A percentile compares a stretch with the other conserved stretches of the same genome.
Conservation (phyloP, 2,329 filamentous ascomycete species). For the Epichloe elymi region DNA sequence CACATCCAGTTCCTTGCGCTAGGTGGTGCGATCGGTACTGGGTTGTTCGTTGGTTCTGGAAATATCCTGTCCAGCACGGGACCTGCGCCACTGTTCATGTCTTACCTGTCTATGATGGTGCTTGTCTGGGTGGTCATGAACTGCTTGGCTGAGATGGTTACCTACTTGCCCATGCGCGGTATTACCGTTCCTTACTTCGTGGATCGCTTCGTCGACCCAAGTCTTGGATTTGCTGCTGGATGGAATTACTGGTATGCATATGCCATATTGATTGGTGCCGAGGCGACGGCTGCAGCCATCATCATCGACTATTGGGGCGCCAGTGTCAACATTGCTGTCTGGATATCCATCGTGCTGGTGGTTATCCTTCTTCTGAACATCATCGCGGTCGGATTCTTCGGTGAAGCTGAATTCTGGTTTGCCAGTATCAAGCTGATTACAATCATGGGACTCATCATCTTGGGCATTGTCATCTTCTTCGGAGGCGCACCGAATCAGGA, state of each 20-base stretch:
- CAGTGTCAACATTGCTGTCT: slow-evolving; percentile 38
- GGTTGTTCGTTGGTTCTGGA: slow-evolving; percentile 50
- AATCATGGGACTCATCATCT: slow-evolving; percentile 43
- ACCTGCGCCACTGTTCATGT: slow-evolving; percentile 56
- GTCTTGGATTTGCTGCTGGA: slow-evolving; percentile 41
- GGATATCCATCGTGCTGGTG: slow-evolving; percentile 44
- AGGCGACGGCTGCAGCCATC: slow-evolving; percentile 44
- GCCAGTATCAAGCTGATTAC: slow-evolving; percentile 46
- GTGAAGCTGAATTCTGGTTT: slow-evolving; percentile 50
- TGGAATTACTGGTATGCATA: slow-evolving; percentile 54
- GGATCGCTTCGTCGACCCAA: slow-evolving; percentile 40
- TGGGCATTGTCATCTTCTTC: slow-evolving; percentile 42
- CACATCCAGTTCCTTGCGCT: slow-evolving; percentile 49
- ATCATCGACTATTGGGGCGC: slow-evolving; percentile 48
- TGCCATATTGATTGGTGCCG: slow-evolving; percentile 42
- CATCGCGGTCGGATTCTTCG: slow-evolving; percentile 42
- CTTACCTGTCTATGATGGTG: slow-evolving; percentile 45
- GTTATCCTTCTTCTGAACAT: slow-evolving; percentile 43
- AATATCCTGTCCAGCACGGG: slow-evolving; percentile 41
- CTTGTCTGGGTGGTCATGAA: slow-evolving; percentile 44
- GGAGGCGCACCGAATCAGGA: slow-evolving; percentile 39
- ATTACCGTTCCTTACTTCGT: slow-evolving; percentile 45
- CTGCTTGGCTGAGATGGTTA: slow-evolving; percentile 39
- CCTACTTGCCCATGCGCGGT: slow-evolving; percentile 40
- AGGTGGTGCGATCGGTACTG: slow-evolving; percentile 46